Percentiles rank a stretch among this genome's conserved stretches.
Evolutionary conservation across 1,284 basidiomycete genomes (phyloP).

Genomic region (Papiliotrema laurentii): DNA sequence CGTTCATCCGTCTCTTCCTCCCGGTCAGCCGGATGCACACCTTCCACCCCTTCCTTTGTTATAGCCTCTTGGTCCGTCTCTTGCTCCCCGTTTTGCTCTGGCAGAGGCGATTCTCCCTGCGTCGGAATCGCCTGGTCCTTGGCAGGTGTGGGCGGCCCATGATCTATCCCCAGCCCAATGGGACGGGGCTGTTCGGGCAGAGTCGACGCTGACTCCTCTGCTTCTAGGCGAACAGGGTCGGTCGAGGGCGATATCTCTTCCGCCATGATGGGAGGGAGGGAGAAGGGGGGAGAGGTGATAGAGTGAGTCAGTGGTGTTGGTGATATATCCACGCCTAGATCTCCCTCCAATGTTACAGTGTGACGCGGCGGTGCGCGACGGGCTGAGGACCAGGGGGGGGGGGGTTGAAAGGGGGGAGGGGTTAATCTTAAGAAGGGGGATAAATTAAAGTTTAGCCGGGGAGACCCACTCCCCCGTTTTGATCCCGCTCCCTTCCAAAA

Average conservation of each 20-base stretch:
- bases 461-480: too few species aligned
- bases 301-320: too few species aligned
- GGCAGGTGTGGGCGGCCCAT: slow-evolving; percentile 7
- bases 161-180: slow-evolving; percentile 3
- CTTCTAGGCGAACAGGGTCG: background rate
- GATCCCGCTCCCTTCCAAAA: slow-evolving; percentile 2
- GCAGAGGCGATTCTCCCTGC: background rate
- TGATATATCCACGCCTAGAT: too few species aligned
- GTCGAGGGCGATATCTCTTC: background rate
- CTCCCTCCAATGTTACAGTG: too few species aligned
- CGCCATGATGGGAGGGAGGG: too few species aligned
- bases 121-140: slow-evolving; percentile 1
- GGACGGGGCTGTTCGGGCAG: too few species aligned
- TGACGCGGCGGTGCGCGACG: too few species aligned
- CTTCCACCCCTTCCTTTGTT: background rate
- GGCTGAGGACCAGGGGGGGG: too few species aligned
- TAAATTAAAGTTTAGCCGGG: too few species aligned
- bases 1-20: background rate
- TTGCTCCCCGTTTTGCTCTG: background rate
- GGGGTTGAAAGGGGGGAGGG: too few species aligned
- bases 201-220: background rate
- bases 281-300: too few species aligned
- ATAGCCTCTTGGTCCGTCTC: too few species aligned
- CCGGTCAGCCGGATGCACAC: slow-evolving; percentile 1
- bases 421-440: background rate